A percentile compares a stretch with the other conserved stretches of the same genome.
Conservation (phyloP, 805 yeast genomes). For the Yamadazyma nakazawae region DNA sequence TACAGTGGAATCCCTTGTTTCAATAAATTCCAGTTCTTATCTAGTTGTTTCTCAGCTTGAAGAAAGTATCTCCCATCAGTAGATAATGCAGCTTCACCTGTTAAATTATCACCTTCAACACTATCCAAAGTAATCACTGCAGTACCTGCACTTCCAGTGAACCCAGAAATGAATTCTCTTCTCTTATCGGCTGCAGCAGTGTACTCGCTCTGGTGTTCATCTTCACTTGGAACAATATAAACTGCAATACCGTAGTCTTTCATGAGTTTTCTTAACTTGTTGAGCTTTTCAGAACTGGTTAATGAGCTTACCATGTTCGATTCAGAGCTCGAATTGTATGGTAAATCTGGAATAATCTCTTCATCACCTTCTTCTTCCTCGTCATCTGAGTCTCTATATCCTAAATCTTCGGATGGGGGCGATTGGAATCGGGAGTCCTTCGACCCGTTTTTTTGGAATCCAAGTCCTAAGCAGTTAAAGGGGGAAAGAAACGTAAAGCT, state of each 20-base stretch:
- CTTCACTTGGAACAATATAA: conserved; percentile 82
- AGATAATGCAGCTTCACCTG: conserved; percentile 73
- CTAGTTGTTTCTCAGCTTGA: conserved; percentile 85
- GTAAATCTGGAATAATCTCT: conserved; percentile 25
- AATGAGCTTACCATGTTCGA: conserved; percentile 16
- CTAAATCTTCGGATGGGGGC: background rate
- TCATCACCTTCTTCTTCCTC: conserved; percentile 9
- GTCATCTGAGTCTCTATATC: conserved; percentile 1
- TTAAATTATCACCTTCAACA: conserved; percentile 33
- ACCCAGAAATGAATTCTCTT: conserved; percentile 78
- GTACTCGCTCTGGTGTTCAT: conserved; percentile 91
- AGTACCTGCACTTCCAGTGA: conserved; percentile 90
- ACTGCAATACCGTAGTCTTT: conserved; percentile 59
- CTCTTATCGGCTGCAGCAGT: conserved; percentile 80
- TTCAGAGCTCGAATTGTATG: conserved; percentile 13
- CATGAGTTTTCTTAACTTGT: conserved; percentile 62
- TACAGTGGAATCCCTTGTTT: conserved; percentile 75
- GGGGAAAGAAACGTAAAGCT: background rate
- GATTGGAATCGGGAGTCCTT: background rate
- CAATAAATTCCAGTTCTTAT: conserved; percentile 66
- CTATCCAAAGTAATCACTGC: conserved; percentile 66
- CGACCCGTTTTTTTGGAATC: too few species aligned
- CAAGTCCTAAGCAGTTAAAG: conserved; percentile 4
- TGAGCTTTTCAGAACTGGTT: conserved; percentile 59
- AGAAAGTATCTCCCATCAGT: conserved; percentile 95